Evolutionary conservation across 1,284 basidiomycete genomes (phyloP), one percentile per base, ranked within the genome.

Genomic region (Puccinia novopanici): DNA sequence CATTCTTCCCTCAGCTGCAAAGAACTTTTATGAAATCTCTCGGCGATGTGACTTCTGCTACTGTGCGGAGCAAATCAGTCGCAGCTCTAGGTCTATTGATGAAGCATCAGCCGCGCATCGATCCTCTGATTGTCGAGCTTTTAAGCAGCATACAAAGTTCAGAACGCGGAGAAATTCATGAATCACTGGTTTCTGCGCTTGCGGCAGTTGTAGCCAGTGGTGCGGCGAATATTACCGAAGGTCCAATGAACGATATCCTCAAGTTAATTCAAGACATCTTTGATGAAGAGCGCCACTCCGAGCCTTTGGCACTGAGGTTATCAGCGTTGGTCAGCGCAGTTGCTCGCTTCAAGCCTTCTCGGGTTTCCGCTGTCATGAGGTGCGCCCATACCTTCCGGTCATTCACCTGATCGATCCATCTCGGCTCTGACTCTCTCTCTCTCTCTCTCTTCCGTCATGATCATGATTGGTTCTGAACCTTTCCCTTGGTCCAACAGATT

Each of bases 1-100:
- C 96, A 0, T 99, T 99, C 91, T 98, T 98, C 89, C 97, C 96
- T 1, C 96, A 99, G 85, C 88, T 99, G 52, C 96, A 98, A 85
- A 90, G 96, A 55, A 98, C 95, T 0, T 99, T 99, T 85, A 92
- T 98, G 86, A 99, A 99, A 87, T 93, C 94, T 54, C 89, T 93
- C 0, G 90, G 91, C 81, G 96, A 99, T 85, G 87, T 91, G 0
- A 89, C 91, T 0, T 93, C 92, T 83, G 87, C 89, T 2, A 91
- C 90, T 24, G 94, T 99, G 40, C 91, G 96, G 73, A 91, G 88
- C 81, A 91, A 90, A 75, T 95, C 95, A 0, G 93, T 91, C 0
- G 89, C 91, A 42, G 95, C 93, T 40, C 88, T 99, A 0, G 95
- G 95, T 30, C 89, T 91, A n/a, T 88, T 99, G 85, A 98, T 99